Conservation (phyloP, 805 yeast species). For the Danielozyma ontarioensis region DNA sequence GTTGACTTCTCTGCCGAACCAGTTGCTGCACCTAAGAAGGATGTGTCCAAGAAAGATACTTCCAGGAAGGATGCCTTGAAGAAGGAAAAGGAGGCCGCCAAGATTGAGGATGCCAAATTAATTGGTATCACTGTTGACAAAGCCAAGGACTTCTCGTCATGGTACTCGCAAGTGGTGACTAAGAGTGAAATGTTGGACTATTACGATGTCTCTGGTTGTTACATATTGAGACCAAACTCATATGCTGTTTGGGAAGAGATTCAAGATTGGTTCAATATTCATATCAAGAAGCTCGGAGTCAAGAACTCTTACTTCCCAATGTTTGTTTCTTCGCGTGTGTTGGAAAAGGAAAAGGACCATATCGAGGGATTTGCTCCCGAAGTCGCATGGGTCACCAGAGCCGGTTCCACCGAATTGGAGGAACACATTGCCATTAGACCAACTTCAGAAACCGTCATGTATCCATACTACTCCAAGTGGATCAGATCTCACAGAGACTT, state of each 20-base stretch:
- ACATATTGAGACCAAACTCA: slow-evolving; percentile 94
- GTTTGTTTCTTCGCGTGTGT: slow-evolving; percentile 89
- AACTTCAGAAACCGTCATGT: slow-evolving; percentile 99
- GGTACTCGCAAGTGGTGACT: slow-evolving; percentile 96
- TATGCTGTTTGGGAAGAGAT: slow-evolving; percentile 92
- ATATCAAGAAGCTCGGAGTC: slow-evolving; percentile 86
- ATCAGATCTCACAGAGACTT: slow-evolving; percentile 96
- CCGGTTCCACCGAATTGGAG: slow-evolving; percentile 90
- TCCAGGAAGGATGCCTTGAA: slow-evolving; percentile 26
- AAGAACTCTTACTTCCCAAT: slow-evolving; percentile 96
- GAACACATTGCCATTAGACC: slow-evolving; percentile 99
- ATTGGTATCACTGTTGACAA: slow-evolving; percentile 97
- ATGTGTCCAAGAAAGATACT: slow-evolving; percentile 10
- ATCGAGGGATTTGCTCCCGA: slow-evolving; percentile 99
- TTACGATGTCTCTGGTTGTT: slow-evolving; percentile 98
- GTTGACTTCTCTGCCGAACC: slow-evolving; percentile 52
- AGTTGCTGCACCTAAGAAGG: slow-evolving; percentile 26
- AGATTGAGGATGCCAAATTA: slow-evolving; percentile 77
- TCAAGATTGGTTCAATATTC: slow-evolving; percentile 77
- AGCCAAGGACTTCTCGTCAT: slow-evolving; percentile 84
- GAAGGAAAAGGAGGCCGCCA: slow-evolving; percentile 43
- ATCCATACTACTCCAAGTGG: slow-evolving; percentile 99
- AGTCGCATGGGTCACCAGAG: slow-evolving; percentile 99
- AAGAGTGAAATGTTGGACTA: slow-evolving; percentile 98
- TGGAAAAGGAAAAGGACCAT: slow-evolving; percentile 97